Evolutionary conservation across 164 flowering plant genomes (phyloP), one percentile per base, ranked within the genome.

Genomic region (Macadamia integrifolia): DNA sequence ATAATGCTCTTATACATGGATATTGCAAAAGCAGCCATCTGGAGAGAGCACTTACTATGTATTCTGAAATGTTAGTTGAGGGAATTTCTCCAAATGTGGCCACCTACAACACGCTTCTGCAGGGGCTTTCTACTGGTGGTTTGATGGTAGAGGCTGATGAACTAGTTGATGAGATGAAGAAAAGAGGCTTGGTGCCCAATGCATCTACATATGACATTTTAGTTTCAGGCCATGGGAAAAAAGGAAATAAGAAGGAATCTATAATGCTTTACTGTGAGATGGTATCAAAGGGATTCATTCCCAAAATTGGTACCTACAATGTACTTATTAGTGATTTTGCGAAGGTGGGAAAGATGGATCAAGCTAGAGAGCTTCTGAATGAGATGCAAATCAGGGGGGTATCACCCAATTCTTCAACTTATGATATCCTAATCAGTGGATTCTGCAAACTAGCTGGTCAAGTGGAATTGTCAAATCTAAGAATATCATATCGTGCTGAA

Each of bases 381-480:
- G 97, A 92, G 81, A 94, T 94, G 99, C 80, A 75, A 74, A 61
- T 64, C 11, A 83, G 92, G 83, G 95, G 91, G 3, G 78, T 80
- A 1, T 9, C 58, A 1, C 90, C 91, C 48, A 92, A 80, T 76
- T 82, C 91, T 71, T 84, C 92, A 61, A 90, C 97, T 1, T 92
- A 90, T 73, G 86, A 88, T 77, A 86, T 88, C 65, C 76, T 94
- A n/a, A 75, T 94, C 50, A 62, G 81, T 76, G 97, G 99, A n/a
- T 91, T 90, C 89, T 88, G 88, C 76, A 76, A 81, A 23, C 72
- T 86, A 52, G 82, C 90, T n/a, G 72, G 77, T 50, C 77, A 71
- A 50, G 71, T 62, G 9, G 91, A 80, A 72, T 68, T 82, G 58
- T 80, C 77, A 8, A 78, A 77, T 64, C 55, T 42, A 49, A 87